phyloP scores from a whole-genome alignment of 1,284 basidiomycete species.

The Ganoderma resinaceum region DNA sequence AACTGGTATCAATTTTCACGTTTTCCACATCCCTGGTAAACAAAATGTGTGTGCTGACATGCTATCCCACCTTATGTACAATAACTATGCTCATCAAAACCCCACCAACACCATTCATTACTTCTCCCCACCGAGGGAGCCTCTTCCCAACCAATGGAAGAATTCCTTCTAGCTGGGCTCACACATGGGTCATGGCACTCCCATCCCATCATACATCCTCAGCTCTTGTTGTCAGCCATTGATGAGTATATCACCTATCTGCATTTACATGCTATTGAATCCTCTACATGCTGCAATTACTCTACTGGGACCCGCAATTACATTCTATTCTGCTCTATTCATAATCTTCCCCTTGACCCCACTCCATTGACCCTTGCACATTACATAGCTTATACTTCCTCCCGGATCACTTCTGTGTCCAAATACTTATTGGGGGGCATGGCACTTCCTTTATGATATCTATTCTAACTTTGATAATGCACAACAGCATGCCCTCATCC shows the following conservation, averaged over 20 bases:
- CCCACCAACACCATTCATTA: neutral
- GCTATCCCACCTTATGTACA: neutral
- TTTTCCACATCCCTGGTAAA: neutral
- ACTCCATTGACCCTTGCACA: neutral
- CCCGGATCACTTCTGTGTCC: neutral
- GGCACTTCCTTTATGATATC: neutral
- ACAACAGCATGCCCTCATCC: neutral
- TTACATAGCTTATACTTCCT: neutral
- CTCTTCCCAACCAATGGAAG: neutral
- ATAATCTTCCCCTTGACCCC: neutral
- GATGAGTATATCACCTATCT: neutral
- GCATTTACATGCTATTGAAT: neutral
- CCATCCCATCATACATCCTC: neutral
- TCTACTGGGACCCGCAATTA: neutral
- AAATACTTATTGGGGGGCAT: neutral
- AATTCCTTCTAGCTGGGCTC: neutral
- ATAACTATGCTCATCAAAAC: neutral
- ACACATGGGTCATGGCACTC: too few relatives aligned
- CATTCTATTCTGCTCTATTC: neutral
- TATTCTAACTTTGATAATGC: neutral
- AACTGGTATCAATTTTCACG: neutral
- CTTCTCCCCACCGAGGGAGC: neutral
- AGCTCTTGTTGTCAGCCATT: neutral
- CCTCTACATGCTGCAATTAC: neutral
- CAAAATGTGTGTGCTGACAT: neutral